phyloP scores from a whole-genome alignment of 306 rosid species.

The Glycyrrhiza uralensis region DNA sequence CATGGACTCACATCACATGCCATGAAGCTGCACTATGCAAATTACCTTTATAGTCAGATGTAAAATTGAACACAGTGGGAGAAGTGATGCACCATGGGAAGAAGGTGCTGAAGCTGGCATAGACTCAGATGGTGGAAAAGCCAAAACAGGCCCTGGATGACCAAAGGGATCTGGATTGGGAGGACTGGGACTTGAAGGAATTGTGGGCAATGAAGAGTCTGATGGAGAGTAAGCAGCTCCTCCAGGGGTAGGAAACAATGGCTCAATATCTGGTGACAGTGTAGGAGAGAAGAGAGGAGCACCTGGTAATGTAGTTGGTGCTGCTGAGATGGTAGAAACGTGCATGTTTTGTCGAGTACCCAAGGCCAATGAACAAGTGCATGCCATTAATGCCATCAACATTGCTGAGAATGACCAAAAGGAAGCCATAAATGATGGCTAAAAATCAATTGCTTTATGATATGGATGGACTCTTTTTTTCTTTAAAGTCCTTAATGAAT shows the following conservation, averaged over 20 bases:
- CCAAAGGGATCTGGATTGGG: conserved; percentile 34
- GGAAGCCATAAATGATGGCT: conserved; percentile 43
- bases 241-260: conserved; percentile 43
- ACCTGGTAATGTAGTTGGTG: conserved; percentile 40
- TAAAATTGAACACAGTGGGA: conserved; percentile 17
- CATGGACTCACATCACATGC: conserved; percentile 24
- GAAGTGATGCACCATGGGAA: conserved; percentile 34
- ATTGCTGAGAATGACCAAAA: conserved; percentile 31
- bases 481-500: conserved; percentile 12
- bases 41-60: conserved; percentile 13
- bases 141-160: conserved; percentile 25
- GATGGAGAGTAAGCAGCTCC: conserved; percentile 34
- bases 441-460: conserved; percentile 24
- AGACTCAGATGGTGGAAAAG: conserved; percentile 36
- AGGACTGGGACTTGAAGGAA: conserved; percentile 49
- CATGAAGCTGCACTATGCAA: conserved; percentile 35
- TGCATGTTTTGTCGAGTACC: conserved; percentile 24
- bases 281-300: conserved; percentile 29
- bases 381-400: conserved; percentile 28
- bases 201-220: conserved; percentile 43
- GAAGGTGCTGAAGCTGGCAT: conserved; percentile 36
- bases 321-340: conserved; percentile 43
- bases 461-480: conserved; percentile 21
- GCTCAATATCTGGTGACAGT: conserved; percentile 48
- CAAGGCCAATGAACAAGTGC: conserved; percentile 1